Evolutionary conservation across 2,329 filamentous ascomycete genomes (phyloP), one percentile per base, ranked within the genome.

Genomic region (Xylariaceae sp.): DNA sequence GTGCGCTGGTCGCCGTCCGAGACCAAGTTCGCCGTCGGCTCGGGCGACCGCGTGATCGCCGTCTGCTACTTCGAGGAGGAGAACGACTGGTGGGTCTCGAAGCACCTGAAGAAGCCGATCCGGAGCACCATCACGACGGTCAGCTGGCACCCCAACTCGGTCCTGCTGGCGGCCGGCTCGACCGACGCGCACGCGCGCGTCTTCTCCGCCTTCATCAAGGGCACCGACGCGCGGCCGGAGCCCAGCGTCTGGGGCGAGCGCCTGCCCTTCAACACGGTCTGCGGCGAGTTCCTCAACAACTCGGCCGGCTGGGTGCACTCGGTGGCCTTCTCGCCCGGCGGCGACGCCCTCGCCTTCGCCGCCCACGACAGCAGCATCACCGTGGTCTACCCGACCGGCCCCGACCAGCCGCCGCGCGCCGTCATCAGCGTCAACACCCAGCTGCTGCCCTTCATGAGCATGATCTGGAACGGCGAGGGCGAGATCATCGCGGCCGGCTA

Each of bases 11-110:
- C 88, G 15, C 92, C 92, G 3, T 90, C 84, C 15, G 92, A 98
- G 70, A 83, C 80, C 58, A 98, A 98, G 64, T 98, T 98, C 59
- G 92, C 92, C 34, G 92, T 96, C 17, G 92, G 92, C 40, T 95
- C 89, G 18, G 92, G 92, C 42, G 92, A 94, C 50, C 81, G 92
- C 44, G 83, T 94, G 45, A 94, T 98, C 52, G 88, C 92, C 25
- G 76, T 96, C 49, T 98, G 92, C 72, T 96, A 96, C 68, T 98
- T 98, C 51, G 92, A 98, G 57, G 86, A 94, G 59, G 92, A 98
- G 63, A 95, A 98, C 63, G 89, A 98, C 68, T 98, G 92, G 92
- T 98, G 92, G 92, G 90, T 98, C 26, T 95, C 89, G 23, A 98
- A 98, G 72, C 92, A 98, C 64, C 67, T 98, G 56, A 96, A 96